Evolutionary conservation across 352 stramenopile genomes (phyloP).

Genomic region (Phytophthora europaea): DNA sequence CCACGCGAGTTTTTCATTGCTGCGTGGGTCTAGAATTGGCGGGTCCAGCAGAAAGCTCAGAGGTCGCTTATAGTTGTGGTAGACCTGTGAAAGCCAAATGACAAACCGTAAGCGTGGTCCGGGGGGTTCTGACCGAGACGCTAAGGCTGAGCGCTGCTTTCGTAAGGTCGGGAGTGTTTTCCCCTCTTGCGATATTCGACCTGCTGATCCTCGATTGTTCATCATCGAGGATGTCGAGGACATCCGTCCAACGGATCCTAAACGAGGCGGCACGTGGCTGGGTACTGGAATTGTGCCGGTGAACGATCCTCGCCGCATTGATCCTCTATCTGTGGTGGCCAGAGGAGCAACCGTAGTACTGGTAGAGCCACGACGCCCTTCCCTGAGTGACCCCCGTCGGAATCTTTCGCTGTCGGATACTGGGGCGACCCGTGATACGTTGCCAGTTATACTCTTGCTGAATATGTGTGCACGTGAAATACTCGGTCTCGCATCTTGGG

Average conservation of each 20-base stretch:
- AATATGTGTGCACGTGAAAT: constrained; percentile 2
- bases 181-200: constrained; percentile 18
- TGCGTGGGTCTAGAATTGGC: constrained; percentile 66
- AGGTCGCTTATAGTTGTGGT: constrained; percentile 45
- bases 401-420: constrained; percentile 1
- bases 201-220: constrained; percentile 27
- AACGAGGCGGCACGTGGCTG: constrained; percentile 11
- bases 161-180: constrained; percentile 17
- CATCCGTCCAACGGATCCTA: constrained; percentile 21
- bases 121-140: constrained; percentile 31
- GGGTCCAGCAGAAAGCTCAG: constrained; percentile 42
- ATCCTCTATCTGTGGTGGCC: background rate
- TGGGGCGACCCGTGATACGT: constrained; percentile 24
- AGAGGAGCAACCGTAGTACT: background rate
- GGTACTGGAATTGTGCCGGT: constrained; percentile 28
- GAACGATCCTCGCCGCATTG: constrained; percentile 27
- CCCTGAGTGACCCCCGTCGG: background rate
- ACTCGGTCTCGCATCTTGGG: constrained; percentile 5
- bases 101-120: constrained; percentile 36
- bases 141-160: constrained; percentile 46
- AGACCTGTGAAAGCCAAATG: constrained; percentile 50
- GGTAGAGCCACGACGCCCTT: constrained; percentile 5
- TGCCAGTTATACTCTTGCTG: constrained; percentile 11
- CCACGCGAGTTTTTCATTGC: constrained; percentile 68
- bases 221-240: constrained; percentile 30